Evolutionary conservation across 768 basidiomycete genomes (phyloP).

Genomic region (Cystobasidium tubakii): DNA sequence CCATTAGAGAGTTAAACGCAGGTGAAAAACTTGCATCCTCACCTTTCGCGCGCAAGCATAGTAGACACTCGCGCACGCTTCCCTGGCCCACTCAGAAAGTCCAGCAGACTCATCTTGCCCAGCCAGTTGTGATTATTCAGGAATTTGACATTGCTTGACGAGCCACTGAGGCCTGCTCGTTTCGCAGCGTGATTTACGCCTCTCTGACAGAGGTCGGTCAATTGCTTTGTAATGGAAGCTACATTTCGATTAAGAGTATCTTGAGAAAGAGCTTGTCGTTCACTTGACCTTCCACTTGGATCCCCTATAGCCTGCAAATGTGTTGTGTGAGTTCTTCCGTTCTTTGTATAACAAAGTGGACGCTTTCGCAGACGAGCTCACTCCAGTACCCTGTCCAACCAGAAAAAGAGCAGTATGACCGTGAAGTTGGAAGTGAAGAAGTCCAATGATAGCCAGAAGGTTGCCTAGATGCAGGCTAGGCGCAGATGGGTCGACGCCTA

Average conservation of each 20-base stretch:
- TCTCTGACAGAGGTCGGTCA: conserved; percentile 66
- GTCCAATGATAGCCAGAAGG: conserved; percentile 73
- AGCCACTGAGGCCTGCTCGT: conserved; percentile 31
- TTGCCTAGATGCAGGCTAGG: conserved; percentile 86
- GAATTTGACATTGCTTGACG: conserved; percentile 47
- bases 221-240: conserved; percentile 57
- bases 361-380: background rate
- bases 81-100: conserved; percentile 77
- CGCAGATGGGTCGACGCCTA: conserved; percentile 89
- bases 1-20: background rate
- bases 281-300: conserved; percentile 79
- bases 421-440: conserved; percentile 79
- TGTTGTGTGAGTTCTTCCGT: conserved; percentile 69
- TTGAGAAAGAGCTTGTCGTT: conserved; percentile 64
- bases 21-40: conserved; percentile 40
- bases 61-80: conserved; percentile 72
- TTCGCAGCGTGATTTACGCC: conserved; percentile 60
- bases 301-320: conserved; percentile 91
- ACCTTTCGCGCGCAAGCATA: conserved; percentile 91
- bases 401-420: conserved; percentile 79
- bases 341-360: background rate
- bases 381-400: conserved; percentile 54
- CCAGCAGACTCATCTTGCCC: conserved; percentile 63
- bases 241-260: conserved; percentile 65
- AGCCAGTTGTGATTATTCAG: conserved; percentile 75